Base-by-base conservation (phyloP, 768 basidiomycete species). In the Calocybe indica region DNA sequence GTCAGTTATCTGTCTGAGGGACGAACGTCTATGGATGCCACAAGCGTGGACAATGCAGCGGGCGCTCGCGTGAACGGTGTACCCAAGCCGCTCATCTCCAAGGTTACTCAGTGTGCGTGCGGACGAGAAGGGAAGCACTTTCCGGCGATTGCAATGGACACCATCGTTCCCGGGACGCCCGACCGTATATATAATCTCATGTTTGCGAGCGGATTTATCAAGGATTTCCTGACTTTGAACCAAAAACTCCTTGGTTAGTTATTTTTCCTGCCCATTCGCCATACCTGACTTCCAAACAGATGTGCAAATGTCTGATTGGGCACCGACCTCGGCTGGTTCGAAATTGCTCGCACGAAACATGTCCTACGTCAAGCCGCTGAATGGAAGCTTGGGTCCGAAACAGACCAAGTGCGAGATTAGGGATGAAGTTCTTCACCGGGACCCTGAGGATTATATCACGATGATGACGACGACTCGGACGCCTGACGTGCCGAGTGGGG, bases 141-240 rank as follows among this genome's bases (percentile, higher is more conserved):
- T 52, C 55, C 69, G 6, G 91, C 94, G 65, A 70, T 71, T 10
- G 85, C 88, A 7, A 70, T 96, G 71, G 88, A 95, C 53, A 72
- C 75, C 3, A 72, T 86, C 2, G 70, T 98, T 39, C 92, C 93
- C 30, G 91, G 92, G 29, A 85, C 92, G 1, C 96, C 96, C 2
- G 94, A 98, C 60, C 85, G 88, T 70, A 90, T 98, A 40, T 88
- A 96, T 69, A 93, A 92, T 61, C 71, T 99, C 58, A 91, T 98
- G 73, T 98, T 98, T 61, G 83, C 92, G 40, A 94, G 92, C 65
- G 93, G 83, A 35, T 98, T 96, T 67, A 83, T 94, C 58, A 96
- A 94, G 65, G 89, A 89, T 37, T 99, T 98, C 63, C 82, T 97
- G 83, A 69, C 75, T 29, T 78, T 82, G n/a, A 80, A 91, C 53